These are phyloP conservation scores for Penicillium olsonii DNA, from an alignment of 2,329 filamentous ascomycete species.

Conservation along the genomic window DNA sequence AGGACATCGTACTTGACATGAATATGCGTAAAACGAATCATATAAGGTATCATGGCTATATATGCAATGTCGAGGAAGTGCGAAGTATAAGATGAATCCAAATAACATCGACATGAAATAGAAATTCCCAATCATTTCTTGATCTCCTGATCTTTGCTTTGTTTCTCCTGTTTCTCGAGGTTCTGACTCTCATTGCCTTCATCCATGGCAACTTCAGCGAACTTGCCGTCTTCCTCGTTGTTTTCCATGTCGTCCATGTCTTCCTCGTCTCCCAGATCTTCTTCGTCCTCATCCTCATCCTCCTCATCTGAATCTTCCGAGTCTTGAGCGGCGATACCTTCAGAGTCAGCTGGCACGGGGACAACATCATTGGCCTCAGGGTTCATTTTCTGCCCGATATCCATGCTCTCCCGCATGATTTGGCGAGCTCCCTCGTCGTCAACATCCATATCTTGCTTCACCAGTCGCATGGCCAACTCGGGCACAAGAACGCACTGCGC, in stretches of 20 bases:
- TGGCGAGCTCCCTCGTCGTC: constrained; percentile 48
- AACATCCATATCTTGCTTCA: constrained; percentile 61
- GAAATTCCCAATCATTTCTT: background rate
- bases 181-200: no score
- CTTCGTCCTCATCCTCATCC: background rate
- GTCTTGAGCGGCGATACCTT: constrained; percentile 6
- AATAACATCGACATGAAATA: background rate
- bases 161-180: no score
- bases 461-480: constrained; percentile 60
- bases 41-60: constrained; percentile 7
- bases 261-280: background rate
- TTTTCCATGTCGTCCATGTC: background rate
- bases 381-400: constrained; percentile 67
- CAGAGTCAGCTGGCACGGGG: constrained; percentile 13
- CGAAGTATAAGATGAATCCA: background rate
- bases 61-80: constrained; percentile 2
- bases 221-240: background rate
- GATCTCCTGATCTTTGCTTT: background rate
- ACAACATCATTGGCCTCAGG: constrained; percentile 63
- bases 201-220: background rate
- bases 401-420: constrained; percentile 67
- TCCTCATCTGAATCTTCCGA: background rate
- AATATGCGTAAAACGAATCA: no score
- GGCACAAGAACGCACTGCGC: constrained; percentile 77
- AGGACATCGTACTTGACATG: no score